Evolutionary conservation across 108 stramenopile species (phyloP).

Genomic region (Nitzschia sp.): DNA sequence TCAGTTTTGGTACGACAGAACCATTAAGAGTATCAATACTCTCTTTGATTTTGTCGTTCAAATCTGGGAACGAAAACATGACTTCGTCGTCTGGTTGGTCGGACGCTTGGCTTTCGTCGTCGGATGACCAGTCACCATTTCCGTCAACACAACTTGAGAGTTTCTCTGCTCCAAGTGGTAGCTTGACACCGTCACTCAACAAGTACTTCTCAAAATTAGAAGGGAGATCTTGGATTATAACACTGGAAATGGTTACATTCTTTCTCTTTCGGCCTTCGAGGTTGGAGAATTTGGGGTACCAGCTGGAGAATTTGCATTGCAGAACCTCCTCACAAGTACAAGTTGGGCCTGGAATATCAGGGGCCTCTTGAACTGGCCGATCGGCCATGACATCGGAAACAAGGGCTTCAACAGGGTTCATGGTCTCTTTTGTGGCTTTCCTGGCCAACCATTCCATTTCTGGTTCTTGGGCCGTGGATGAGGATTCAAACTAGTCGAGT

Average conservation of each 20-base stretch:
- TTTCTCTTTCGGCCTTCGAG: slow-evolving; percentile 27
- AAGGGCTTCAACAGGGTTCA: slow-evolving; percentile 19
- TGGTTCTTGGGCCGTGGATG: neutral
- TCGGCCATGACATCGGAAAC: neutral
- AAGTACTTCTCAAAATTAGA: slow-evolving; percentile 75
- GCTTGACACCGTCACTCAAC: slow-evolving; percentile 75
- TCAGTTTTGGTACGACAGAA: slow-evolving; percentile 79
- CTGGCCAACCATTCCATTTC: neutral
- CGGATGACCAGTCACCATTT: slow-evolving; percentile 33
- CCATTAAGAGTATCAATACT: slow-evolving; percentile 57
- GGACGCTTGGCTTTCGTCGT: slow-evolving; percentile 18
- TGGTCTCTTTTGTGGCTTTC: neutral
- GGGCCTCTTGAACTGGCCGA: neutral
- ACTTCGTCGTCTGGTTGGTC: slow-evolving; percentile 31
- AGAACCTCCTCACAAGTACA: slow-evolving; percentile 20
- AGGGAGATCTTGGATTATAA: slow-evolving; percentile 55
- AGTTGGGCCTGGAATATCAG: slow-evolving; percentile 13
- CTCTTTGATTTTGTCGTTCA: slow-evolving; percentile 42
- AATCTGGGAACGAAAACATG: slow-evolving; percentile 49
- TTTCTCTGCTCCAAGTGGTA: slow-evolving; percentile 66
- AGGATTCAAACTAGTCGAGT: no score
- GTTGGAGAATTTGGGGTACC: slow-evolving; percentile 46
- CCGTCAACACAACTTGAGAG: slow-evolving; percentile 59
- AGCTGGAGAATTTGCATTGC: slow-evolving; percentile 41
- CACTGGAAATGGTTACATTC: slow-evolving; percentile 67